Conservation (phyloP, 2,329 filamentous ascomycete species). For the Sarocladium oryzae region DNA sequence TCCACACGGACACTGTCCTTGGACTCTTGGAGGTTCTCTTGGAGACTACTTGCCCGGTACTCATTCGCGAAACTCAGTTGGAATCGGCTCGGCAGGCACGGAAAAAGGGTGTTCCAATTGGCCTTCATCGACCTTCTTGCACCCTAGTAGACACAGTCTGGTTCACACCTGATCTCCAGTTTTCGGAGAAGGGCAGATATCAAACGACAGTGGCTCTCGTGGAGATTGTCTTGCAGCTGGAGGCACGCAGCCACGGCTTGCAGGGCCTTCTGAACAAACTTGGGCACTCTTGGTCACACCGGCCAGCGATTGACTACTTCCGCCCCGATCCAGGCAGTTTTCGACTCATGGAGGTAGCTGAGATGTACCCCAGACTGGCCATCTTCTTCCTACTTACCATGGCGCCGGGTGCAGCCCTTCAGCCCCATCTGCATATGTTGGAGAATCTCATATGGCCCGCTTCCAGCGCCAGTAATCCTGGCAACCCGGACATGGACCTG, state of each 20-base stretch:
- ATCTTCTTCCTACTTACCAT: not conserved
- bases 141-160: too few relatives aligned
- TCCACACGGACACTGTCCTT: too few relatives aligned
- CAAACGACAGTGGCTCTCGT: not conserved
- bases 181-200: too few relatives aligned
- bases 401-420: not conserved
- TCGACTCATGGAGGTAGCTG: not conserved
- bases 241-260: too few relatives aligned
- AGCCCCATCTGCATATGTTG: not conserved
- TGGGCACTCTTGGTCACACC: not conserved
- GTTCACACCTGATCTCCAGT: too few relatives aligned
- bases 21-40: not conserved
- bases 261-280: too few relatives aligned
- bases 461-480: too few relatives aligned
- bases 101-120: not conserved
- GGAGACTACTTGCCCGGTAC: not conserved
- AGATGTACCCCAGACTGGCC: not conserved
- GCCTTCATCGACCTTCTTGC: too few relatives aligned
- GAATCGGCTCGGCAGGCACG: not conserved
- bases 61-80: not conserved
- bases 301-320: not conserved
- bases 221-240: too few relatives aligned
- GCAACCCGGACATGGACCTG: too few relatives aligned
- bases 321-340: not conserved
- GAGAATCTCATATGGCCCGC: not conserved